Conservation (phyloP, 345 rosid genomes). For the rapeseed (Brassica napus) region DNA sequence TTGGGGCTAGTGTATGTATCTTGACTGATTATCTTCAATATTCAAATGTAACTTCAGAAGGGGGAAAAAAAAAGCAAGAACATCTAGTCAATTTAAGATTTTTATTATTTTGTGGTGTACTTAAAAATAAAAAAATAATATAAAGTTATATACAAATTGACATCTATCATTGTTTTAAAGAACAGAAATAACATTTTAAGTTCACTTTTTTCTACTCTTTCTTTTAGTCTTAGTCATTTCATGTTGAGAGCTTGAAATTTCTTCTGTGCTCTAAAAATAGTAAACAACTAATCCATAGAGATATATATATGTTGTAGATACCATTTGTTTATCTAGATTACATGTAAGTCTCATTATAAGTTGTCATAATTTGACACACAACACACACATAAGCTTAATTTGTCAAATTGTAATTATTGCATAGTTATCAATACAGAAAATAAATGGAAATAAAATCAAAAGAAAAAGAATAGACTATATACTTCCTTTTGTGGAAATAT, state of each 20-base stretch:
- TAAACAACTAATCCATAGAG: neutral
- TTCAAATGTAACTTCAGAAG: too few relatives aligned
- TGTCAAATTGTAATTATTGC: neutral
- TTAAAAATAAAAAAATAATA: too few relatives aligned
- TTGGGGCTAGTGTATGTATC: too few relatives aligned
- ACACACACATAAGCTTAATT: neutral
- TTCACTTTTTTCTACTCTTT: too few relatives aligned
- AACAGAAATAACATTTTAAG: too few relatives aligned
- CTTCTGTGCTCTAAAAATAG: neutral
- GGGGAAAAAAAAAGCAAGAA: neutral
- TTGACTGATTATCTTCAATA: too few relatives aligned
- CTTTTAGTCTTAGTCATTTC: too few relatives aligned
- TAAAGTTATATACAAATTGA: too few relatives aligned
- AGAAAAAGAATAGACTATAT: neutral
- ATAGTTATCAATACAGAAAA: neutral
- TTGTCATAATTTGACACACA: neutral
- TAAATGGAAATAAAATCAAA: neutral
- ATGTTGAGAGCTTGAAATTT: too few relatives aligned
- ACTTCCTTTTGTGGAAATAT: neutral
- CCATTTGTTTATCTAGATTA: neutral
- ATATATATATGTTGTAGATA: neutral
- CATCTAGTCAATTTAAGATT: too few relatives aligned
- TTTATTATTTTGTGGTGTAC: too few relatives aligned
- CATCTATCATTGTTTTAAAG: too few relatives aligned
- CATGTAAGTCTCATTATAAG: neutral